Evolutionary conservation across 2,329 filamentous ascomycete species (phyloP), one percentile per base, ranked within the genome.

Genomic region (Penicillium brasilianum): DNA sequence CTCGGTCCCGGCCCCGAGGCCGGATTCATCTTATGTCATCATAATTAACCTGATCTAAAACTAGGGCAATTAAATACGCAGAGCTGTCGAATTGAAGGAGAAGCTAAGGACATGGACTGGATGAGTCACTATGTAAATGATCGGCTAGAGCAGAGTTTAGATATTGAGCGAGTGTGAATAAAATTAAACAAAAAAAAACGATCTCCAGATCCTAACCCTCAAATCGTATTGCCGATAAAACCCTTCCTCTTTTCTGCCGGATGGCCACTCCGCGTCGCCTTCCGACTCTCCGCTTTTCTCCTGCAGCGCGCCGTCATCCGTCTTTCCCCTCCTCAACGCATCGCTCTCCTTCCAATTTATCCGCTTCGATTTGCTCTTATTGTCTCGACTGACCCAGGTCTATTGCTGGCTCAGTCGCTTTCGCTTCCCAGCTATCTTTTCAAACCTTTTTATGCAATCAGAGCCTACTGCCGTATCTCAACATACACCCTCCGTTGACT

Each of bases 391-490:
- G 83, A 82, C 70, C 82, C 81, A 80, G 78, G 74, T 73, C 54
- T 60, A 58, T 62, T 63, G 66, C 77, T 82, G 83, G 85, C 80
- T 87, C 85, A 83, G 86, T 87, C 84, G 74, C 72, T 70, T 71
- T 68, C 67, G 68, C 66, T 69, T 55, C 60, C 66, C 66, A 62
- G 5, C 61, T 72, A 68, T 69, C 66, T 66, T 66, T 68, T 70
- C 73, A 76, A 74, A 73, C 62, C 76, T 75, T 88, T 88, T 84
- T 88, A 89, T 89, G 87, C 86, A 86, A 83, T 76, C 86, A 82
- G 85, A 84, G 84, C 77, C 81, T 71, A 71, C 80, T 72, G 76
- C 81, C 79, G 78, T 77, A 75, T 78, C 75, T 73, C 80, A 80
- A 78, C 78, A 79, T 76, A 77, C 75, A 69, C 72, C 73, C 62